Evolutionary conservation across 805 yeast genomes (phyloP).

Genomic region (Metschnikowia bowlesiae): DNA sequence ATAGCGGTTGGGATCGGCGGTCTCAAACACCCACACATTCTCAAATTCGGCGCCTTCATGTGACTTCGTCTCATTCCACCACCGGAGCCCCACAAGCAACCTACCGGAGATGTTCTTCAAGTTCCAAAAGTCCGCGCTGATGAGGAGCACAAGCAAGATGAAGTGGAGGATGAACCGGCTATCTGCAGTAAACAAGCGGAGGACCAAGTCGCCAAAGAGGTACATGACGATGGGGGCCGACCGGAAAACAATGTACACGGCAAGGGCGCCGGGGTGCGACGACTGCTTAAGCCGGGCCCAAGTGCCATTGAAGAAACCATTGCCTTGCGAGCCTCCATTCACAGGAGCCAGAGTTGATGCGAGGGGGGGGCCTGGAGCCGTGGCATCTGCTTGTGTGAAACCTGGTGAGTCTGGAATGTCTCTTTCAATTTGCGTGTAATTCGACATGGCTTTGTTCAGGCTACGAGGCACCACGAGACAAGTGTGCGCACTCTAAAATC

Average conservation of each 20-base stretch:
- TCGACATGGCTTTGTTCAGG: constrained; percentile 8
- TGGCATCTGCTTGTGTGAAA: no score
- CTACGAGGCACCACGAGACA: no score
- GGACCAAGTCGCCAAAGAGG: constrained; percentile 65
- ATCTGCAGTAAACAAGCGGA: constrained; percentile 35
- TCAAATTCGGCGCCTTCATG: constrained; percentile 43
- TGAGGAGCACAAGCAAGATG: constrained; percentile 66
- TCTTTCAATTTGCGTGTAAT: constrained; percentile 30
- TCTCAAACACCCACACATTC: constrained; percentile 82
- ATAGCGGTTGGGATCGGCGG: constrained; percentile 65
- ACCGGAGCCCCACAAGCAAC: constrained; percentile 81
- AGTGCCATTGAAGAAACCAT: background rate
- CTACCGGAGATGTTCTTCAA: constrained; percentile 89
- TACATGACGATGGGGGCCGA: constrained; percentile 61
- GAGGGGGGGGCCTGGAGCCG: no score
- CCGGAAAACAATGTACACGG: constrained; percentile 60
- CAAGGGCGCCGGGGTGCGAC: constrained; percentile 76
- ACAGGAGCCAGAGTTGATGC: no score
- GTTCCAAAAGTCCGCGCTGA: constrained; percentile 92
- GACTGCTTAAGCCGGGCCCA: constrained; percentile 48
- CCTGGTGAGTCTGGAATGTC: constrained; percentile 13
- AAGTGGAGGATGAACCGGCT: constrained; percentile 63
- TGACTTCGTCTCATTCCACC: constrained; percentile 83
- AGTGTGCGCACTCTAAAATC: no score
- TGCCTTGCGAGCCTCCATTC: background rate